These are phyloP conservation scores for Trichoderma gamsii DNA, from an alignment of 495 filamentous ascomycete species.

Conservation along the genomic window DNA sequence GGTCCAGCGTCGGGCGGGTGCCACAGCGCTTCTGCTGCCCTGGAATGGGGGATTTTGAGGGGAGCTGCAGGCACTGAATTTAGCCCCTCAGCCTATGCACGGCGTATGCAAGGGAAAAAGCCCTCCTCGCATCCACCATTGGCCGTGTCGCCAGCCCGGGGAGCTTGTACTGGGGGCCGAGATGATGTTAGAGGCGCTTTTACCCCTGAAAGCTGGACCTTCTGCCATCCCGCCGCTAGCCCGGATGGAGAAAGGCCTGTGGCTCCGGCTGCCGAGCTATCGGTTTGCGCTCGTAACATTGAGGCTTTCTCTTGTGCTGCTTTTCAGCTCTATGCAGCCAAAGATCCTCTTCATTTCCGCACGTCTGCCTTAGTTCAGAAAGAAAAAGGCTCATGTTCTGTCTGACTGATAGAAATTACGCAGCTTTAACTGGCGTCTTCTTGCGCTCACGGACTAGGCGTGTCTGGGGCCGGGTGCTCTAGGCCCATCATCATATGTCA, in stretches of 20 bases:
- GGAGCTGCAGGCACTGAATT: not conserved
- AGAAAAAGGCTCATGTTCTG: not conserved
- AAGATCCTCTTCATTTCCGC: not conserved
- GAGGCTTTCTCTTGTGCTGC: not conserved
- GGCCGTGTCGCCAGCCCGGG: not conserved
- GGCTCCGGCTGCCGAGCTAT: conserved; percentile 14
- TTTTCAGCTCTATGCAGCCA: not conserved
- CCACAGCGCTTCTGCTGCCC: not conserved
- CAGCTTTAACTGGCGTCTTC: not conserved
- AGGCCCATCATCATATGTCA: not conserved
- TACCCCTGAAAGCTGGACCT: not conserved
- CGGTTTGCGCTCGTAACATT: not conserved
- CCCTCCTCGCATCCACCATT: not conserved
- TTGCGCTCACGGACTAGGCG: too few relatives aligned
- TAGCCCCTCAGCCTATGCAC: not conserved
- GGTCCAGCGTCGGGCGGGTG: not conserved
- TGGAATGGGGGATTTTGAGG: not conserved
- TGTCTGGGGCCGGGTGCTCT: not conserved
- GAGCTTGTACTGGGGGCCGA: not conserved
- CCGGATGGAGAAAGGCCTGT: not conserved
- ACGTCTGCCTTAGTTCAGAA: not conserved
- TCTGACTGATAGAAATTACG: not conserved
- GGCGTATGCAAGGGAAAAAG: not conserved
- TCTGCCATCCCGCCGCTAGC: conserved; percentile 9
- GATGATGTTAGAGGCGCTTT: not conserved